Evolutionary conservation across 768 basidiomycete genomes (phyloP).

Genomic region (Phlegmacium glaucopus): DNA sequence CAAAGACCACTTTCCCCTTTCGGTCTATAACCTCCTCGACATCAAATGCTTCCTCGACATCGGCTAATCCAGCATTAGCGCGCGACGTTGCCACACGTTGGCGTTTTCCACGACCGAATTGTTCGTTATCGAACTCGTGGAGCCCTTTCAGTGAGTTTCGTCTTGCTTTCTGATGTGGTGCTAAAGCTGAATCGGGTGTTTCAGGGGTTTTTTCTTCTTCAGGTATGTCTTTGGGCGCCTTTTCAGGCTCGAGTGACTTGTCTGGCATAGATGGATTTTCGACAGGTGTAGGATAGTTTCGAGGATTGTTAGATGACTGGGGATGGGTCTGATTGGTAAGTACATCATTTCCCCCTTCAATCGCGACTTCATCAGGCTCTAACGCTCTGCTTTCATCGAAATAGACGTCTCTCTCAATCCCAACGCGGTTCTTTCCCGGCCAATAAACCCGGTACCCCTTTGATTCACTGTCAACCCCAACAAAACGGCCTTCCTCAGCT

Average conservation of each 20-base stretch:
- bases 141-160: not conserved
- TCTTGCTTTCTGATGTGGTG: not conserved
- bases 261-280: too few relatives aligned
- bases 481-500: slow-evolving; percentile 20
- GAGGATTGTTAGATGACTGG: not conserved
- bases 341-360: slow-evolving; percentile 26
- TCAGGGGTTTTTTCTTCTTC: not conserved
- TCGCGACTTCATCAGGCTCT: slow-evolving; percentile 15
- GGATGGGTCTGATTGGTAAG: slow-evolving; percentile 1
- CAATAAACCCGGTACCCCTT: slow-evolving; percentile 32
- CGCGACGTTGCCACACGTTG: too few relatives aligned
- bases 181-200: not conserved
- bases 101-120: not conserved
- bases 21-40: not conserved
- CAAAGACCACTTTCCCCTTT: not conserved
- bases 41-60: not conserved
- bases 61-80: not conserved
- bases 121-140: not conserved
- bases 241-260: too few relatives aligned
- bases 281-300: too few relatives aligned
- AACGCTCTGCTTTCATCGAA: slow-evolving; percentile 15
- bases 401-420: slow-evolving; percentile 26
- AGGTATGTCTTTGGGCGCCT: not conserved
- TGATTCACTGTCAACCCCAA: slow-evolving; percentile 29
- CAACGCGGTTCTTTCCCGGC: slow-evolving; percentile 22